Evolutionary conservation across 441 rosid species (phyloP), one percentile per base, ranked within the genome.

Genomic region (Euphorbia celastroides): DNA sequence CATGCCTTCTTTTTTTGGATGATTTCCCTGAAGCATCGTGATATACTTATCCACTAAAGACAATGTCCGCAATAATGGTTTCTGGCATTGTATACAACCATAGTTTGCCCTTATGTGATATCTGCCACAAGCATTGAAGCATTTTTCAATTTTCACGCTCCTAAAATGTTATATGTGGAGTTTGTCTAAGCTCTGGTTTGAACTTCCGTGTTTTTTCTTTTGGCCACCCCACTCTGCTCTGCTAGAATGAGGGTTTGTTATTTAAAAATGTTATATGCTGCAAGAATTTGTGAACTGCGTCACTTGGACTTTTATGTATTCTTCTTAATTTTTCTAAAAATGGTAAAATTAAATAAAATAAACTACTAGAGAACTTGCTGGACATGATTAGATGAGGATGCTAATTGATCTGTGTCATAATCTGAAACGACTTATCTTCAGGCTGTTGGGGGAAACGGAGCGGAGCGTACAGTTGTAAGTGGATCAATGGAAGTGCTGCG

Each of bases 391-490:
- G 48, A 22, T 64, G 23, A 57, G 64, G 34, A 1, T 59, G 59
- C 34, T 60, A 28, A 30, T 69, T 57, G 71, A 66, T 68, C 7
- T 22, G 17, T 62, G 72, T 64, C 57, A 31, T 48, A 28, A 60
- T 69, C 72, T 42, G 12, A 3, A 41, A 10, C 12, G 1, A 10
- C 46, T 69, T 62, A 65, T 65, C 67, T 78, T 74, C 79, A 95
- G 98, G 92, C 96, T 74, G 98, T 95, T 28, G 98, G 99, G 44
- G 98, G 96, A 75, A 86, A 86, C 83, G 95, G 85, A 79, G 96
- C 93, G 2, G 98, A 88, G 78, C 86, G 83, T 77, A 88, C 90
- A 75, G 99, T 92, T 70, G 88, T 90, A 63, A 90, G 93, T 70
- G 96, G 98, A 77, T 89, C 97, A 36, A 88, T 88, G 93, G 99